A percentile compares a stretch with the other conserved stretches of the same genome.
Conservation (phyloP, 2,329 filamentous ascomycete genomes). For the Talaromyces funiculosus region DNA sequence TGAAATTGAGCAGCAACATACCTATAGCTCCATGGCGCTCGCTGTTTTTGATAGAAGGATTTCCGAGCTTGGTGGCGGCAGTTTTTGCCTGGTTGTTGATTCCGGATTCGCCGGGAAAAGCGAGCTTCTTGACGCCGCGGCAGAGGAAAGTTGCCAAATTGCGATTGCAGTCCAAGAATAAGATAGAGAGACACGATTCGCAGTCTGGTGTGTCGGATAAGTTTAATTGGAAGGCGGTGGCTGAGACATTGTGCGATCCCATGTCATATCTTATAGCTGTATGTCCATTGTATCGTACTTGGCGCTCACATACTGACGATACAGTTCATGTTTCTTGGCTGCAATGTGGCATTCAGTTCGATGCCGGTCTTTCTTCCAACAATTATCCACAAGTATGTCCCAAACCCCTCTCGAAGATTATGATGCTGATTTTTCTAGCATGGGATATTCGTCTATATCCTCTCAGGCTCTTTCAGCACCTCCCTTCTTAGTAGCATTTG, state of each 20-base stretch:
- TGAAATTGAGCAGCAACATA: slow-evolving; percentile 57
- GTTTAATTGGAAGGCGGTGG: slow-evolving; percentile 53
- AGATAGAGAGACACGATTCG: slow-evolving; percentile 30
- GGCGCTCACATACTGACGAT: background rate
- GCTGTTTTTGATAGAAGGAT: slow-evolving; percentile 77
- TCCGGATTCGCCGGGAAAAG: slow-evolving; percentile 67
- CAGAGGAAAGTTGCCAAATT: slow-evolving; percentile 65
- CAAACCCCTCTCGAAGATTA: background rate
- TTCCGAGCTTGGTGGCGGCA: slow-evolving; percentile 71
- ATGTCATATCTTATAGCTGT: slow-evolving; percentile 67
- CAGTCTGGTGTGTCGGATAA: slow-evolving; percentile 21
- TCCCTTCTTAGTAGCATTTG: slow-evolving; percentile 72
- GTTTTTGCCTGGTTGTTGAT: slow-evolving; percentile 68
- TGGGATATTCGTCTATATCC: slow-evolving; percentile 64
- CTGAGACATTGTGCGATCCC: slow-evolving; percentile 58
- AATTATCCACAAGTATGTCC: slow-evolving; percentile 57
- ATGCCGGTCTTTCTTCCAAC: slow-evolving; percentile 84
- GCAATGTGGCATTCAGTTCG: slow-evolving; percentile 82
- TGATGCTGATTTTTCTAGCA: slow-evolving; percentile 29
- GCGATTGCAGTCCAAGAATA: slow-evolving; percentile 54
- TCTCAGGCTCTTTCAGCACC: slow-evolving; percentile 76
- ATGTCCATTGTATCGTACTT: slow-evolving; percentile 16
- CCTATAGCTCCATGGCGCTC: slow-evolving; percentile 81
- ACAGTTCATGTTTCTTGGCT: slow-evolving; percentile 72
- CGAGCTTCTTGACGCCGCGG: slow-evolving; percentile 56